phyloP scores from a whole-genome alignment of 2,329 filamentous ascomycete species.

The Leptographium wingfieldii region DNA sequence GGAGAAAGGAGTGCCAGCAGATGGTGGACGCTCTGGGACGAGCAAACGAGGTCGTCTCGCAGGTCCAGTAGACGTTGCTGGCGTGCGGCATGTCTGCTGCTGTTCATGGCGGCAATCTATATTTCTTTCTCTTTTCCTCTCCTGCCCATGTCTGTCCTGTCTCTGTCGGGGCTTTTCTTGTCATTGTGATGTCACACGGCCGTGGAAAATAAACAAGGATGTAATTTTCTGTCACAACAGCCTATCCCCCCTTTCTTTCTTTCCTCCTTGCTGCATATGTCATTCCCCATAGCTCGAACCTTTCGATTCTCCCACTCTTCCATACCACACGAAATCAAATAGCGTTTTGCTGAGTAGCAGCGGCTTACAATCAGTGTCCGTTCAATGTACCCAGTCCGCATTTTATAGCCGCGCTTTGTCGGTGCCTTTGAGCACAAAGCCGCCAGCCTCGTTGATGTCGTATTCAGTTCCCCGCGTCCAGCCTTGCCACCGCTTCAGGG shows the following conservation, averaged over 20 bases:
- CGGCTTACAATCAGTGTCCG: neutral
- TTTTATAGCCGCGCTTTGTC: slow-evolving; percentile 20
- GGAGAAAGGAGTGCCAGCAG: slow-evolving; percentile 96
- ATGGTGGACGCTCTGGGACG: slow-evolving; percentile 91
- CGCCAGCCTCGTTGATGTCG: slow-evolving; percentile 47
- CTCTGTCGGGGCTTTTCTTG: neutral
- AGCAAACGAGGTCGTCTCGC: slow-evolving; percentile 92
- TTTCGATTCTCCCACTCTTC: neutral
- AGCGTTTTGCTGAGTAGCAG: neutral
- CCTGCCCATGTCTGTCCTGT: neutral
- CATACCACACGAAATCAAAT: neutral
- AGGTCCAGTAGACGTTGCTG: slow-evolving; percentile 40
- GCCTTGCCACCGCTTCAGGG: slow-evolving; percentile 59
- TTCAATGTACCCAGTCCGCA: neutral
- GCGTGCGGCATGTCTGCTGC: neutral
- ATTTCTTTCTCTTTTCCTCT: neutral
- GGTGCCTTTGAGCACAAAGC: slow-evolving; percentile 37
- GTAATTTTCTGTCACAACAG: neutral
- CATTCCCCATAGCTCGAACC: neutral
- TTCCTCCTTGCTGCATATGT: neutral
- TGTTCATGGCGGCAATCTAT: neutral
- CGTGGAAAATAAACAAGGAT: neutral
- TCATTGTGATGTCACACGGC: neutral
- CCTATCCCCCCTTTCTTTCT: neutral
- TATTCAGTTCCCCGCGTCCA: slow-evolving; percentile 65